Conservation (phyloP, 2,329 filamentous ascomycete genomes). For the Xylaria sp. region DNA sequence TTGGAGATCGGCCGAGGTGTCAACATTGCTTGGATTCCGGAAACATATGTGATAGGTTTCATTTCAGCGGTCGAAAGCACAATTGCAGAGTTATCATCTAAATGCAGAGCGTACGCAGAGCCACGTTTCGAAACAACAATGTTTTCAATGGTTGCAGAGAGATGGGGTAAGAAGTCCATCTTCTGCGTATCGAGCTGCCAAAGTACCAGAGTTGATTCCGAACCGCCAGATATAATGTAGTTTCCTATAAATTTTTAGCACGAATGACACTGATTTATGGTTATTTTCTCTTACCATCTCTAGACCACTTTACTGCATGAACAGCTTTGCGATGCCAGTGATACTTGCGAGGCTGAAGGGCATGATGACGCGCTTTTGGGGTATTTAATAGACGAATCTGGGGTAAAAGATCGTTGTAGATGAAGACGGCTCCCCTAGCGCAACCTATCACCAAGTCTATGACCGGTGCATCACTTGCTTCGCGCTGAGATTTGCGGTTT, state of each 20-base stretch:
- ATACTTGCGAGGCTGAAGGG: conserved; percentile 70
- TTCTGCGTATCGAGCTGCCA: conserved; percentile 93
- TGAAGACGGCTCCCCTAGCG: conserved; percentile 77
- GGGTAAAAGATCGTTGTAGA: conserved; percentile 80
- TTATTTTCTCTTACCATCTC: conserved; percentile 72
- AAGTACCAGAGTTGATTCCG: conserved; percentile 86
- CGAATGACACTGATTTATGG: background rate
- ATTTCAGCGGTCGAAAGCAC: conserved; percentile 90
- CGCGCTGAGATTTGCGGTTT: conserved; percentile 47
- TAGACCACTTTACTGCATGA: conserved; percentile 88
- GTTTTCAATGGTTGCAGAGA: conserved; percentile 85
- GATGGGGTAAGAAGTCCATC: conserved; percentile 86
- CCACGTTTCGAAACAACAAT: conserved; percentile 83
- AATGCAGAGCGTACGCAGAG: conserved; percentile 81
- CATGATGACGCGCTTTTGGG: conserved; percentile 55
- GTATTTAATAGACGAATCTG: conserved; percentile 61
- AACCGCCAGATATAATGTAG: conserved; percentile 92
- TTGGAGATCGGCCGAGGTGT: conserved; percentile 61
- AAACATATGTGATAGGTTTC: conserved; percentile 83
- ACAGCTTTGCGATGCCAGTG: conserved; percentile 94
- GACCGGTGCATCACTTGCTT: conserved; percentile 48
- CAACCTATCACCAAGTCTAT: conserved; percentile 85
- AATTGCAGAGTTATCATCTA: conserved; percentile 93
- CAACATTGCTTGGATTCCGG: conserved; percentile 77
- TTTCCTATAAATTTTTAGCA: conserved; percentile 67